A percentile compares a stretch with the other conserved stretches of the same genome.
These are phyloP conservation scores for Plantago coronopus DNA, from an alignment of 305 asterid species.

Conservation along the genomic window DNA sequence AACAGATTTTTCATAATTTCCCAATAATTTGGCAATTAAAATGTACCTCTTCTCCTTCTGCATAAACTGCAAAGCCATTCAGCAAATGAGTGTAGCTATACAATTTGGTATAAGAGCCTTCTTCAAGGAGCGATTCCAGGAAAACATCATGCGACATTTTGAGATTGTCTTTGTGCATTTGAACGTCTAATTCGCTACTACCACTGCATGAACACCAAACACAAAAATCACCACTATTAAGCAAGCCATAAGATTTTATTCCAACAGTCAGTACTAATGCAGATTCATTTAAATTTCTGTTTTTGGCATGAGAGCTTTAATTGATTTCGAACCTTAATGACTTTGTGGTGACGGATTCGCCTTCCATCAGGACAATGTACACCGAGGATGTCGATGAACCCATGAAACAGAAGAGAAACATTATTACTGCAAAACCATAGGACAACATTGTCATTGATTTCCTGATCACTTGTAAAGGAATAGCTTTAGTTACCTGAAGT, in stretches of 20 bases:
- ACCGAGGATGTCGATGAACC: constrained; percentile 36
- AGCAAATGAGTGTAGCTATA: constrained; percentile 65
- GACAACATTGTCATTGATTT: neutral
- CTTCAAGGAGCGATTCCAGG: constrained; percentile 39
- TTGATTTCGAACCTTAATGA: constrained; percentile 25
- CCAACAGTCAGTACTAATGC: constrained; percentile 4
- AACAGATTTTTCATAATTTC: no score
- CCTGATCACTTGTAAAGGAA: no score
- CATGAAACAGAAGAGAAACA: constrained; percentile 1
- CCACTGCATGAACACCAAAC: constrained; percentile 23
- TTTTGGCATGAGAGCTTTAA: neutral
- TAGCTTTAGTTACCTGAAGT: no score
- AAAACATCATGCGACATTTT: constrained; percentile 43
- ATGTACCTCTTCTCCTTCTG: constrained; percentile 34
- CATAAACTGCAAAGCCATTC: constrained; percentile 58
- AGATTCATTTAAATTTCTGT: neutral
- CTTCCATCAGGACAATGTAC: constrained; percentile 50
- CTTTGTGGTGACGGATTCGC: constrained; percentile 34
- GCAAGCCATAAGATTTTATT: neutral
- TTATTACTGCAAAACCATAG: neutral
- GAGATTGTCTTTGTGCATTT: constrained; percentile 35
- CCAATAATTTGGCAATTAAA: no score
- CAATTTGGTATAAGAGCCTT: constrained; percentile 41
- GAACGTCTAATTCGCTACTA: constrained; percentile 25
- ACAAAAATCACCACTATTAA: neutral